Percentiles rank a stretch among this genome's conserved stretches.
Evolutionary conservation across 2,329 filamentous ascomycete genomes (phyloP).

Genomic region (Bipolaris oryzae): DNA sequence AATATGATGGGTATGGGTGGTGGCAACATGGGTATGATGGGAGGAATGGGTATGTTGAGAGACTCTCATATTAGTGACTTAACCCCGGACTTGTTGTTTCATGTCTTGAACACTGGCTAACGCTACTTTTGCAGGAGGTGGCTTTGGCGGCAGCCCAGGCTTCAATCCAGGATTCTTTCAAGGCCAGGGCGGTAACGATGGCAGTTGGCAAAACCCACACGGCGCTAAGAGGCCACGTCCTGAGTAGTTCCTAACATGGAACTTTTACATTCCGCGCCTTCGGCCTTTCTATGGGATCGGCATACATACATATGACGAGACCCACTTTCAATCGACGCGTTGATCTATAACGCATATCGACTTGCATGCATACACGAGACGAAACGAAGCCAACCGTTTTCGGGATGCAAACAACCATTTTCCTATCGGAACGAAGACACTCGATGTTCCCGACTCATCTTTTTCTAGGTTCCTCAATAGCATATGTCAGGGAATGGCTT

Average conservation of each 20-base stretch:
- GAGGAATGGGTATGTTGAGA: slow-evolving; percentile 40
- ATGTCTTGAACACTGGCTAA: slow-evolving; percentile 15
- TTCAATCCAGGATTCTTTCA: slow-evolving; percentile 78
- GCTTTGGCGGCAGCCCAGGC: slow-evolving; percentile 69
- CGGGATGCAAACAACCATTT: background rate
- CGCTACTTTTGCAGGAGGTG: slow-evolving; percentile 36
- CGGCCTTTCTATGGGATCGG: background rate
- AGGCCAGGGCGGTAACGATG: slow-evolving; percentile 57
- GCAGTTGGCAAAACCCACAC: slow-evolving; percentile 76
- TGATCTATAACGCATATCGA: background rate
- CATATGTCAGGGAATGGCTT: background rate
- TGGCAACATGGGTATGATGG: slow-evolving; percentile 43
- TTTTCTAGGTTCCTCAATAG: background rate
- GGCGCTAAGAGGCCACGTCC: slow-evolving; percentile 79
- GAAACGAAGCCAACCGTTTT: slow-evolving; percentile 1
- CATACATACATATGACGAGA: background rate
- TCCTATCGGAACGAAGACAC: background rate
- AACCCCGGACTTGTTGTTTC: background rate
- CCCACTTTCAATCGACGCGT: background rate
- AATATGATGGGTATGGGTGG: slow-evolving; percentile 44
- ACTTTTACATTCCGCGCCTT: background rate
- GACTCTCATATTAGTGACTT: slow-evolving; percentile 7
- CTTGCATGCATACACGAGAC: background rate
- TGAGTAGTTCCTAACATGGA: slow-evolving; percentile 54
- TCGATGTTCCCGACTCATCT: background rate